Evolutionary conservation across 192 early-diverging fungal genomes (phyloP), one percentile per base, ranked within the genome.

Genomic region (Spizellomyces punctatus): DNA sequence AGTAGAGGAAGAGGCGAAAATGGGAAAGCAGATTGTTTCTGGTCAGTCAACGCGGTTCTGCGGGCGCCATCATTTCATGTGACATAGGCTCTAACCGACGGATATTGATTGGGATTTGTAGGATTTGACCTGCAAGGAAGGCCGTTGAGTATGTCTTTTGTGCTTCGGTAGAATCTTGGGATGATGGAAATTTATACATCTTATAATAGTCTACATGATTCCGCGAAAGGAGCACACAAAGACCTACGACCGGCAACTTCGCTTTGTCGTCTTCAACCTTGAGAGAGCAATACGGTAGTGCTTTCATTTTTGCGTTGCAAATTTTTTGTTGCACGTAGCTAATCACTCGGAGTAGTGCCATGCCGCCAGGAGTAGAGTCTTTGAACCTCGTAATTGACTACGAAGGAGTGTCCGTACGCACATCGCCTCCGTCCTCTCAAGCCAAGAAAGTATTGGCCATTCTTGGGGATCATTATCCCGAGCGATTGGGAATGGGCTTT

Each of bases 381-480:
- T 75, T 98, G 17, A 81, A 80, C 12, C 82, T 98, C 60, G 78
- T 95, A 48, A 88, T 98, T 56, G 96, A 98, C 65, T 92, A 93
- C 71, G 85, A 89, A 8, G 85, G 89, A 22, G 76, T 95, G 6
- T 85, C 84, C 8, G 88, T 92, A 1, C 87, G 89, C 9, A 92
- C 88, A 46, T 86, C 94, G 67, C 70, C 80, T 17, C 82, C 84
- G n/a, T 50, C 80, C 10, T 68, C 61, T 17, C 72, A 81, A 12
- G 59, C 78, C 5, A 66, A 73, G 41, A 64, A 76, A 21, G 94
- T 95, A 67, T 79, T 96, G 61, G 75, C 93, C 52, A 88, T 93
- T 19, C 78, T 98, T 22, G 86, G 88, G 45, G 89, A 87, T 62
- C 96, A 98, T 82, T 98, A 96, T 66, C 95, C 95, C 6, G 96